Evolutionary conservation across 140 eudicot genomes (phyloP).

Genomic region (Ambrosia hybrid): DNA sequence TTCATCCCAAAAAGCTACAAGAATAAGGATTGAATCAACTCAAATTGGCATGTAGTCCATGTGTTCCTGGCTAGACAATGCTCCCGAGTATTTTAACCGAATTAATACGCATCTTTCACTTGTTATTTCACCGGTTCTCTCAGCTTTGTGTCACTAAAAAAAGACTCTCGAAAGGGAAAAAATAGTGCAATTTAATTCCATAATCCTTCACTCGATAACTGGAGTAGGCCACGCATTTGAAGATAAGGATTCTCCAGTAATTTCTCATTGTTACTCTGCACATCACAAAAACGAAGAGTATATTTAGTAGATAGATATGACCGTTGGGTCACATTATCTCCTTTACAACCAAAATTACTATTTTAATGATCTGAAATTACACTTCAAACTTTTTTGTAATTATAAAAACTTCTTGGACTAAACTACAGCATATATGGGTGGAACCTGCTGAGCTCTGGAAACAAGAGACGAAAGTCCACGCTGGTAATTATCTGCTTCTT

Average conservation of each 20-base stretch:
- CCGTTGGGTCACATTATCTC: background rate
- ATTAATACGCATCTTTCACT: conserved; percentile 28
- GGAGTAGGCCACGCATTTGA: conserved; percentile 99
- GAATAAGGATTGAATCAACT: conserved; percentile 17
- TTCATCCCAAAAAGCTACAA: conserved; percentile 34
- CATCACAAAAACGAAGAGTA: conserved; percentile 20
- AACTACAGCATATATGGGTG: conserved; percentile 11
- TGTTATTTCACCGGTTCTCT: conserved; percentile 14
- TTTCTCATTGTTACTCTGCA: conserved; percentile 97
- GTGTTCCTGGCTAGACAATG: conserved; percentile 19
- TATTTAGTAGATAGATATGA: background rate
- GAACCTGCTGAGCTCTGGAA: conserved; percentile 97
- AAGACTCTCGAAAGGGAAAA: conserved; percentile 13
- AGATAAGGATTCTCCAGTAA: conserved; percentile 97
- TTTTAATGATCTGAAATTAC: conserved; percentile 8
- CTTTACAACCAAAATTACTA: conserved; percentile 2
- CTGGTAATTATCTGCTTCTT: conserved; percentile 89
- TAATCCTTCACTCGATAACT: conserved; percentile 77
- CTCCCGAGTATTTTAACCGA: conserved; percentile 9
- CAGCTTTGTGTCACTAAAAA: conserved; percentile 21
- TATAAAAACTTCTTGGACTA: background rate
- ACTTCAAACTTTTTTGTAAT: background rate
- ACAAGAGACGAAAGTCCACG: conserved; percentile 94
- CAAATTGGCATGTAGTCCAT: conserved; percentile 22
- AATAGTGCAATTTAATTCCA: conserved; percentile 25